Conservation (phyloP, 148 eudicot species). For the Pharnaceum exiguum region DNA sequence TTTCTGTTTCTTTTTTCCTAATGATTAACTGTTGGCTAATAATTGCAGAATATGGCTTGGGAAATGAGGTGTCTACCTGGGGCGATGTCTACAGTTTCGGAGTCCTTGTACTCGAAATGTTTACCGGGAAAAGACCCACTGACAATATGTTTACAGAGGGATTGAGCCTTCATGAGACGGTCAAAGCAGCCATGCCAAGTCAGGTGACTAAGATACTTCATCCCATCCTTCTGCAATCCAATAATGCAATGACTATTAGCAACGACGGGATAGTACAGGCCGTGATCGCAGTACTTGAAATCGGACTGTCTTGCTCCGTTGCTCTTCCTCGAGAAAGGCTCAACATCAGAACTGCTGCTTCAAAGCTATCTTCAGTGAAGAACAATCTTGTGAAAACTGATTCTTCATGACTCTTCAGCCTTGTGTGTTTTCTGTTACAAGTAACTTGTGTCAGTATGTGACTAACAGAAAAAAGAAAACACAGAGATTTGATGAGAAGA, state of each 20-base stretch:
- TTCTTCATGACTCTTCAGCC: neutral
- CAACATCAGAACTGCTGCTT: conserved; percentile 2
- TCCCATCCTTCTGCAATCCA: neutral
- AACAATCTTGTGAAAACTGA: conserved; percentile 10
- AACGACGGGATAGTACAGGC: neutral
- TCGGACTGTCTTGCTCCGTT: conserved; percentile 14
- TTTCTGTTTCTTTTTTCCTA: neutral
- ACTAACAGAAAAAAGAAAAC: no score
- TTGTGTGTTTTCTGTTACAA: no score
- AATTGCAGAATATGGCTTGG: conserved; percentile 23
- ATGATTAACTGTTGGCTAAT: neutral
- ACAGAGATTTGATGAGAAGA: no score
- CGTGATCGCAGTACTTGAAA: conserved; percentile 9
- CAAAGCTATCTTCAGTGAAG: conserved; percentile 8
- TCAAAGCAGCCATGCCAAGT: conserved; percentile 6
- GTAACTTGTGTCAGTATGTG: no score
- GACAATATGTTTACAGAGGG: conserved; percentile 18
- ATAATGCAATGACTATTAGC: neutral
- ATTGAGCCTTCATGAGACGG: conserved; percentile 14
- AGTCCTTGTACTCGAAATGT: conserved; percentile 22
- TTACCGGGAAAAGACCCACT: conserved; percentile 24
- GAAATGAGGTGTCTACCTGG: conserved; percentile 15
- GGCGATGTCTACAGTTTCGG: conserved; percentile 29
- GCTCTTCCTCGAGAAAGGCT: conserved; percentile 11
- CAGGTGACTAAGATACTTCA: conserved; percentile 8